A percentile compares a stretch with the other conserved stretches of the same genome.
Conservation (phyloP, 164 flowering plant species). For the Vitis labrusca region DNA sequence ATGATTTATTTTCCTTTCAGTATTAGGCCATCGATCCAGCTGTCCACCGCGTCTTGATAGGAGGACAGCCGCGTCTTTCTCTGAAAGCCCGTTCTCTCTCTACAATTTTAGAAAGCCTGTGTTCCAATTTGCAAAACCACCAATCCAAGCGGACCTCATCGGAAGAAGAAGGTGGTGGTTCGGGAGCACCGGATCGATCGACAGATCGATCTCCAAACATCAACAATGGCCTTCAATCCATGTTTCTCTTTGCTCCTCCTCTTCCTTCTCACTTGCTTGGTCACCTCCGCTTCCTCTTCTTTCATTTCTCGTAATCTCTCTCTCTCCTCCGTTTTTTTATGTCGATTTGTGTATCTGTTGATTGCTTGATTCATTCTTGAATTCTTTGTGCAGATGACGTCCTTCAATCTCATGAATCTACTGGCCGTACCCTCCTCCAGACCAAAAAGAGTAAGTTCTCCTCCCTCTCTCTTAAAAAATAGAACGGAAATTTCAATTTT, state of each 20-base stretch:
- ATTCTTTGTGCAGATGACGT: conserved; percentile 26
- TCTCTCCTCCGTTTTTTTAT: not conserved
- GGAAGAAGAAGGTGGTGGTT: no score
- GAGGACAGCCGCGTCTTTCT: no score
- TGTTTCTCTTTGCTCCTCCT: conserved; percentile 13
- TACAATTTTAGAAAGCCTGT: no score
- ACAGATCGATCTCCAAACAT: not conserved
- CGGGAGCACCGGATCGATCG: conserved; percentile 2
- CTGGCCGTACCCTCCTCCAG: conserved; percentile 40
- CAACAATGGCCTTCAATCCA: conserved; percentile 12
- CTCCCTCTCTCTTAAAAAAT: not conserved
- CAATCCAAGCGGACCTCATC: no score
- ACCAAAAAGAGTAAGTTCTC: conserved; percentile 21
- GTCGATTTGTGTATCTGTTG: not conserved
- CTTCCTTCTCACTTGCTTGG: conserved; percentile 20
- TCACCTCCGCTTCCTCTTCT: conserved; percentile 26
- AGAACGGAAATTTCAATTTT: no score
- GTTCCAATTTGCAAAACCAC: no score
- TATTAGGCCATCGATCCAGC: no score
- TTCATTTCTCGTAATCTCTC: conserved; percentile 27
- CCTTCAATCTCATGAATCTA: conserved; percentile 19
- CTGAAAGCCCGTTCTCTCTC: not conserved
- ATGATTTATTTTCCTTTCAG: no score
- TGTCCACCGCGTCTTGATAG: no score
- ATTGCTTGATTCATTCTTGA: not conserved